These are phyloP conservation scores for Penicillium paradoxum DNA, from an alignment of 495 filamentous ascomycete genomes.

Conservation along the genomic window DNA sequence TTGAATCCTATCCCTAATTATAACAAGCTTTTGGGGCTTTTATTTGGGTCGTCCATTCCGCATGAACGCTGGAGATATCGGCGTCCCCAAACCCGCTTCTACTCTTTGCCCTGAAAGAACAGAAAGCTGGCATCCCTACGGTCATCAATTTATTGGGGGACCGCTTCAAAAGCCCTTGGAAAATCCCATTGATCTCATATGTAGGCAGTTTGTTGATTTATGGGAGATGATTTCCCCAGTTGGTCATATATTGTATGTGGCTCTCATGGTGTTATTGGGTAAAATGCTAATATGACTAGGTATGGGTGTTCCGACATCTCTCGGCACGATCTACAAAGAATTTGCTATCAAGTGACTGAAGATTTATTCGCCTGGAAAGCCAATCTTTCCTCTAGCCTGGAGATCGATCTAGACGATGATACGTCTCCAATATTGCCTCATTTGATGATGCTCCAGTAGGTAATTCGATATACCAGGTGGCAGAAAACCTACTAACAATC, in stretches of 20 bases:
- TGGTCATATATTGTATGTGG: conserved; percentile 43
- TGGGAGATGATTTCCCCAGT: conserved; percentile 49
- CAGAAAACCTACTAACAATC: not conserved
- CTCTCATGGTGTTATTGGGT: not conserved
- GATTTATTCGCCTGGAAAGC: conserved; percentile 46
- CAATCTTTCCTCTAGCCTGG: conserved; percentile 38
- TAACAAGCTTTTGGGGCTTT: conserved; percentile 44
- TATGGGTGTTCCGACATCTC: conserved; percentile 45
- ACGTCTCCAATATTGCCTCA: conserved; percentile 38
- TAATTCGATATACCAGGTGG: not conserved
- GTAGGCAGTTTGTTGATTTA: conserved; percentile 41
- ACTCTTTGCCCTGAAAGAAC: conserved; percentile 32
- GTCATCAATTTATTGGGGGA: conserved; percentile 23
- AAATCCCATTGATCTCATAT: conserved; percentile 40
- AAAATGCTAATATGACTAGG: conserved; percentile 21
- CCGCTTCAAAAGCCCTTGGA: conserved; percentile 21
- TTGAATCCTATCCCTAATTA: not conserved
- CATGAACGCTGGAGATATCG: conserved; percentile 44
- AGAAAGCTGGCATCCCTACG: conserved; percentile 42
- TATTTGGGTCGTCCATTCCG: conserved; percentile 45
- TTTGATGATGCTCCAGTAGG: conserved; percentile 46
- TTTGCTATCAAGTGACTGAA: conserved; percentile 39
- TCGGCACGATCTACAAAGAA: conserved; percentile 41
- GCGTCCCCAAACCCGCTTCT: conserved; percentile 40
- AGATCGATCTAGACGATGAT: conserved; percentile 39